Percentiles rank a stretch among this genome's conserved stretches.
Conservation (phyloP, 148 eudicot species). For the Nepenthes mirabilis region DNA sequence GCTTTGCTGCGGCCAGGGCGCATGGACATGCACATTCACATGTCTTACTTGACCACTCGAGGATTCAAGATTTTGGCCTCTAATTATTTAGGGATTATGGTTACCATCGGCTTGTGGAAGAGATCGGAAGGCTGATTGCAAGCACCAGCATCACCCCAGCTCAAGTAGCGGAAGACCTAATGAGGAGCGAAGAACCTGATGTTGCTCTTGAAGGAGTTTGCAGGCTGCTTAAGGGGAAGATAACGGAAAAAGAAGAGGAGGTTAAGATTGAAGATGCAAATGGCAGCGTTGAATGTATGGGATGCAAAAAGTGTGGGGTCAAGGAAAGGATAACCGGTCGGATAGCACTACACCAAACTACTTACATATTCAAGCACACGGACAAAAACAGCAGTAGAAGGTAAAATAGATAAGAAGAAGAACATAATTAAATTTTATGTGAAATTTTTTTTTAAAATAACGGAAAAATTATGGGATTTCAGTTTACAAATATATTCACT, state of each 20-base stretch:
- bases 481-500: too few species aligned
- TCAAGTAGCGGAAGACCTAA: conserved; percentile 4
- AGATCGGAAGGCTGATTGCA: not conserved
- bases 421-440: too few species aligned
- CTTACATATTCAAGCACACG: too few species aligned
- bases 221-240: not conserved
- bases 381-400: too few species aligned
- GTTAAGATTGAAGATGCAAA: not conserved
- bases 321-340: too few species aligned
- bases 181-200: conserved; percentile 3
- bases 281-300: not conserved
- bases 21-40: conserved; percentile 16
- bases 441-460: too few species aligned
- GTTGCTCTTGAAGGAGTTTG: not conserved
- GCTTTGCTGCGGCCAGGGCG: conserved; percentile 10
- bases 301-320: not conserved
- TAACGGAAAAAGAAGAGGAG: conserved; percentile 7
- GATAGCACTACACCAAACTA: too few species aligned
- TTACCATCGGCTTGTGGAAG: conserved; percentile 1
- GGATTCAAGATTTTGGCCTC: conserved; percentile 9
- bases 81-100: conserved; percentile 5
- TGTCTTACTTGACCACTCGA: conserved; percentile 7
- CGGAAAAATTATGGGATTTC: too few species aligned
- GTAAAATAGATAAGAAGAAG: too few species aligned
- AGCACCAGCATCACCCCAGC: conserved; percentile 2